A percentile compares a stretch with the other conserved stretches of the same genome.
These are phyloP conservation scores for Intubia oerlemansii DNA, from an alignment of 2,329 filamentous ascomycete genomes.

Conservation along the genomic window DNA sequence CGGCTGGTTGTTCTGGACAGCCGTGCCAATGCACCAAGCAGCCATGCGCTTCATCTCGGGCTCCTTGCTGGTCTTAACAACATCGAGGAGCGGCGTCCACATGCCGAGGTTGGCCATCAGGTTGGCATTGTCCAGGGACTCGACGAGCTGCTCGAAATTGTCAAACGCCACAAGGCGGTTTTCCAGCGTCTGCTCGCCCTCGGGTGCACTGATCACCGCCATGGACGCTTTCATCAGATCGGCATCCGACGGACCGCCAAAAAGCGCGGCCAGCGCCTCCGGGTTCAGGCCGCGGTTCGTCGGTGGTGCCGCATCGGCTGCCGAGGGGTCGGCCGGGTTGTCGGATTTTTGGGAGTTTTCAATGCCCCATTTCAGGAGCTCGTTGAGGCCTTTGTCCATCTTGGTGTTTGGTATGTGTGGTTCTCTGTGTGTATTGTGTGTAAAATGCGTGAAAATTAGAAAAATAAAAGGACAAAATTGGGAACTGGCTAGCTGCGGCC, in stretches of 20 bases:
- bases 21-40: constrained; percentile 86
- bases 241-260: constrained; percentile 74
- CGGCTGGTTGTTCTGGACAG: constrained; percentile 86
- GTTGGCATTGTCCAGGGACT: constrained; percentile 91
- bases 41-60: constrained; percentile 61
- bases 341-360: constrained; percentile 11
- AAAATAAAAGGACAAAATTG: no score
- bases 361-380: constrained; percentile 18
- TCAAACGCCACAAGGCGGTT: constrained; percentile 73
- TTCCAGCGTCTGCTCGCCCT: constrained; percentile 36
- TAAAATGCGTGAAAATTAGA: no score
- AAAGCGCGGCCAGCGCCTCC: constrained; percentile 49
- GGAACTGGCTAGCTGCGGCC: no score
- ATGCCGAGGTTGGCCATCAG: constrained; percentile 61
- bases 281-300: constrained; percentile 32
- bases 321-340: constrained; percentile 7
- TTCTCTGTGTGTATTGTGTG: constrained; percentile 1
- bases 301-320: constrained; percentile 10
- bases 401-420: constrained; percentile 1
- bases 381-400: constrained; percentile 15
- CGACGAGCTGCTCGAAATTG: constrained; percentile 85
- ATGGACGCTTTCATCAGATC: constrained; percentile 81
- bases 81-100: constrained; percentile 60
- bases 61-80: constrained; percentile 42
- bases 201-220: constrained; percentile 37